Conservation (phyloP, 768 basidiomycete genomes). For the Pleurotus cornucopiae region DNA sequence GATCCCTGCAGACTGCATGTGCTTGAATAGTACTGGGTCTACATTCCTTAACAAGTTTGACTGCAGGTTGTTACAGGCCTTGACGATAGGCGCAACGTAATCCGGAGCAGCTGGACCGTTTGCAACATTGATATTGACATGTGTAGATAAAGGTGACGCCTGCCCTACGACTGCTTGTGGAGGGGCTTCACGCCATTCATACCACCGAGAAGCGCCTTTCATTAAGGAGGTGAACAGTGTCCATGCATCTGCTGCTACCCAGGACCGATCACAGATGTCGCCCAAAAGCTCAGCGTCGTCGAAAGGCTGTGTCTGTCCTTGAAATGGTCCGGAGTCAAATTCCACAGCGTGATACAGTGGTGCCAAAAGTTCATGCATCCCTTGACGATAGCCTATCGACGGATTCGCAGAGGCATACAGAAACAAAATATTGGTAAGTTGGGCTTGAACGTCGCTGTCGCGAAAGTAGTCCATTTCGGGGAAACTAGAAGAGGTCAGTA, state of each 20-base stretch:
- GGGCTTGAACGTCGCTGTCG: conserved; percentile 63
- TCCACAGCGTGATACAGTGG: conserved; percentile 81
- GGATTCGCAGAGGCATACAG: conserved; percentile 77
- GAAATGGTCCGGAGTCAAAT: conserved; percentile 61
- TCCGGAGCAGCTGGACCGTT: conserved; percentile 49
- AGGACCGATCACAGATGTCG: conserved; percentile 62
- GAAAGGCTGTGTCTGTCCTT: conserved; percentile 22
- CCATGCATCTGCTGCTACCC: conserved; percentile 87
- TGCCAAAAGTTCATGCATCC: conserved; percentile 97
- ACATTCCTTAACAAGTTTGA: conserved; percentile 64
- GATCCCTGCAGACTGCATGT: conserved; percentile 74
- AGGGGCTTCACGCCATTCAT: conserved; percentile 58
- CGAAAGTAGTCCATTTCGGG: conserved; percentile 96
- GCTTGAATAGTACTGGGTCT: conserved; percentile 76
- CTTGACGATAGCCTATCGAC: conserved; percentile 88
- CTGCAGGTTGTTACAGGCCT: conserved; percentile 79
- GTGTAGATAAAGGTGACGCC: conserved; percentile 36
- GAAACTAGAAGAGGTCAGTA: conserved; percentile 52
- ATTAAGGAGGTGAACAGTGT: conserved; percentile 78
- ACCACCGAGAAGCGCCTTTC: conserved; percentile 75
- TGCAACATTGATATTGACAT: conserved; percentile 38
- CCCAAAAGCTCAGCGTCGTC: conserved; percentile 33
- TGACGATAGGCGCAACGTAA: conserved; percentile 81
- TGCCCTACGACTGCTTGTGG: conserved; percentile 1
- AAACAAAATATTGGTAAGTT: conserved; percentile 85